These are phyloP conservation scores for Penicillium herquei DNA, from an alignment of 495 filamentous ascomycete genomes.

Conservation along the genomic window DNA sequence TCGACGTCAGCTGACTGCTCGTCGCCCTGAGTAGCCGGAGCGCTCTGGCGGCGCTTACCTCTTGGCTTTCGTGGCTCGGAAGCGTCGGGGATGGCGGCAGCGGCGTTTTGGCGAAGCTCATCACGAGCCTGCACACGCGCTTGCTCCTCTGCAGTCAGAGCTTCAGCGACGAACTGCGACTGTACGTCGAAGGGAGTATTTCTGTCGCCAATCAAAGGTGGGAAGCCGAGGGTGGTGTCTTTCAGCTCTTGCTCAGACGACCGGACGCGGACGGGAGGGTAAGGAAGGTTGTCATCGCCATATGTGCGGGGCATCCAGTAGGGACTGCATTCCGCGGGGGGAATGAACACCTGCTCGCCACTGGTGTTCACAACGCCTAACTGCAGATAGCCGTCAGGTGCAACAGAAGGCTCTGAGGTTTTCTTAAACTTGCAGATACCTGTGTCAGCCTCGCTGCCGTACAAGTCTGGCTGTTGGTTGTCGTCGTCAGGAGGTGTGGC, in stretches of 20 bases:
- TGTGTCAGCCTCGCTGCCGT: slow-evolving; percentile 6
- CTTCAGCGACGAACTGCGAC: slow-evolving; percentile 12
- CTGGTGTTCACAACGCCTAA: slow-evolving; percentile 34
- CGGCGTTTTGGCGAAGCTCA: not conserved
- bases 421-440: slow-evolving; percentile 14
- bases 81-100: not conserved
- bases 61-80: slow-evolving; percentile 14
- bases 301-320: slow-evolving; percentile 33
- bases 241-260: slow-evolving; percentile 27
- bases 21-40: too few species aligned
- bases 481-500: not conserved
- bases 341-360: slow-evolving; percentile 32
- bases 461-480: not conserved
- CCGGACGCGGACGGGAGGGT: slow-evolving; percentile 32
- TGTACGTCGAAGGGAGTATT: slow-evolving; percentile 27
- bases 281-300: slow-evolving; percentile 26
- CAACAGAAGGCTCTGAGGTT: slow-evolving; percentile 16
- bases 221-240: slow-evolving; percentile 37
- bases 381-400: slow-evolving; percentile 30
- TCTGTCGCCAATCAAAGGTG: slow-evolving; percentile 39
- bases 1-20: too few species aligned
- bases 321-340: slow-evolving; percentile 21
- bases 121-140: not conserved
- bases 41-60: slow-evolving; percentile 7
- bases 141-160: slow-evolving; percentile 17